These are phyloP conservation scores for Periconia digitata DNA, from an alignment of 2,329 filamentous ascomycete species.

Conservation along the genomic window DNA sequence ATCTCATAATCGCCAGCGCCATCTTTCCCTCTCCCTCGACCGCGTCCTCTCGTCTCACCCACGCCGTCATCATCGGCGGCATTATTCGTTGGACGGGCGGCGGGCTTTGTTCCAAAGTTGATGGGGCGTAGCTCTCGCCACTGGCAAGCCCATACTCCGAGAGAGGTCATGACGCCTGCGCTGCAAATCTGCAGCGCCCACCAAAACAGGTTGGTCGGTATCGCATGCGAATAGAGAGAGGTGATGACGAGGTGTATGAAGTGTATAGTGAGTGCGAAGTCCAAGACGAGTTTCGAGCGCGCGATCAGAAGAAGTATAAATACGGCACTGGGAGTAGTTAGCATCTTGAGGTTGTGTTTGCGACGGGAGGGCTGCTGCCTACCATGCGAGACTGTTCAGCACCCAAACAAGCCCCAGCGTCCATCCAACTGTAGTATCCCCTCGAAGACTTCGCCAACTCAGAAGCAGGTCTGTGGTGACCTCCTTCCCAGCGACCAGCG, in stretches of 20 bases:
- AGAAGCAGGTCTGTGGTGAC: slow-evolving; percentile 62
- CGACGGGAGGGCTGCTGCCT: slow-evolving; percentile 24
- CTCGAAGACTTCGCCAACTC: slow-evolving; percentile 64
- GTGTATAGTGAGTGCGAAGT: slow-evolving; percentile 90
- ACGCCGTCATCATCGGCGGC: slow-evolving; percentile 36
- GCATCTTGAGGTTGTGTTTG: not conserved
- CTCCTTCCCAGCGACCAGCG: slow-evolving; percentile 63
- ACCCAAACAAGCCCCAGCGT: slow-evolving; percentile 69
- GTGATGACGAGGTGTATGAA: slow-evolving; percentile 78
- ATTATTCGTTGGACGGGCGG: slow-evolving; percentile 21
- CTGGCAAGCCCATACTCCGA: slow-evolving; percentile 88
- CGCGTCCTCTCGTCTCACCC: slow-evolving; percentile 43
- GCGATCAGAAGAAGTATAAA: slow-evolving; percentile 81
- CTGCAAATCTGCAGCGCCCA: slow-evolving; percentile 71
- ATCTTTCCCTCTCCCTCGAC: slow-evolving; percentile 46
- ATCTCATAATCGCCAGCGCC: slow-evolving; percentile 53
- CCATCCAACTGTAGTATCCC: slow-evolving; percentile 71
- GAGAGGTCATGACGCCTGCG: slow-evolving; percentile 63
- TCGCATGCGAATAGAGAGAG: slow-evolving; percentile 72
- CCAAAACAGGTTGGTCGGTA: slow-evolving; percentile 83
- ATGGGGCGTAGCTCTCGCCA: slow-evolving; percentile 89
- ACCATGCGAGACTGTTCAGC: slow-evolving; percentile 66
- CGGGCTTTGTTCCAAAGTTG: slow-evolving; percentile 69
- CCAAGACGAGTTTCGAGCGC: slow-evolving; percentile 89
- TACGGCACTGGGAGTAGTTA: slow-evolving; percentile 63